These are phyloP conservation scores for Aristolochia californica DNA, from an alignment of 164 flowering plant genomes.

Conservation along the genomic window DNA sequence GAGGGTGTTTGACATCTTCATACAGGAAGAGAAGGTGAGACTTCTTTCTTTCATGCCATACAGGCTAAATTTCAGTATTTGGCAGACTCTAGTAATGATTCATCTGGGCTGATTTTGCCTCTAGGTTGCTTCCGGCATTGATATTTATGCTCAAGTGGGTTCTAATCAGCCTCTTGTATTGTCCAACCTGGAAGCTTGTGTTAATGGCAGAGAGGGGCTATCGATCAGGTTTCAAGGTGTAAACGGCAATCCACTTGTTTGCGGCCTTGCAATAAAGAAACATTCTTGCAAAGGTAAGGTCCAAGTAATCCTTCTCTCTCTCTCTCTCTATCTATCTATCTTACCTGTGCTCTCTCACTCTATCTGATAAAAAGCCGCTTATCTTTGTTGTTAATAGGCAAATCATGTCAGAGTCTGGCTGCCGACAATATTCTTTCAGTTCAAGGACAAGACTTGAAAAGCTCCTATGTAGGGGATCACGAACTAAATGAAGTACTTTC, in stretches of 20 bases:
- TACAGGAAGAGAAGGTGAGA: conserved; percentile 58
- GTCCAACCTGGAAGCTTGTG: conserved; percentile 30
- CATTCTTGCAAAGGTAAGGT: conserved; percentile 22
- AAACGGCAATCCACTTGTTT: conserved; percentile 35
- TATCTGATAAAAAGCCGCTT: not conserved
- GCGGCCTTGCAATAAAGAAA: conserved; percentile 46
- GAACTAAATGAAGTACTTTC: conserved; percentile 19
- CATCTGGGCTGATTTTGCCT: not conserved
- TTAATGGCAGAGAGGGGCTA: conserved; percentile 30
- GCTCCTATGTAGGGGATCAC: conserved; percentile 13
- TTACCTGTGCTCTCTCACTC: not conserved
- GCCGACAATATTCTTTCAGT: not conserved
- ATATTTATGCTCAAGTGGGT: conserved; percentile 51
- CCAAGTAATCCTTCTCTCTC: too few relatives aligned
- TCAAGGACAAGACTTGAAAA: conserved; percentile 10
- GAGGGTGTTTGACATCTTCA: conserved; percentile 52
- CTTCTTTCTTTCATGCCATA: not conserved
- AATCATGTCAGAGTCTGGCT: not conserved
- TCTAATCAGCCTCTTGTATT: conserved; percentile 40
- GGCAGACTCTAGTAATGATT: too few relatives aligned
- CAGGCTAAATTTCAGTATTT: too few relatives aligned
- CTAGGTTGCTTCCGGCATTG: conserved; percentile 43
- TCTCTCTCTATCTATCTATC: too few relatives aligned
- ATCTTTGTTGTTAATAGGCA: conserved; percentile 1
- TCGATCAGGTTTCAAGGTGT: conserved; percentile 53